Percentiles rank a stretch among this genome's conserved stretches.
Evolutionary conservation across 2,329 filamentous ascomycete species (phyloP).

Genomic region (Madurella mycetomatis): DNA sequence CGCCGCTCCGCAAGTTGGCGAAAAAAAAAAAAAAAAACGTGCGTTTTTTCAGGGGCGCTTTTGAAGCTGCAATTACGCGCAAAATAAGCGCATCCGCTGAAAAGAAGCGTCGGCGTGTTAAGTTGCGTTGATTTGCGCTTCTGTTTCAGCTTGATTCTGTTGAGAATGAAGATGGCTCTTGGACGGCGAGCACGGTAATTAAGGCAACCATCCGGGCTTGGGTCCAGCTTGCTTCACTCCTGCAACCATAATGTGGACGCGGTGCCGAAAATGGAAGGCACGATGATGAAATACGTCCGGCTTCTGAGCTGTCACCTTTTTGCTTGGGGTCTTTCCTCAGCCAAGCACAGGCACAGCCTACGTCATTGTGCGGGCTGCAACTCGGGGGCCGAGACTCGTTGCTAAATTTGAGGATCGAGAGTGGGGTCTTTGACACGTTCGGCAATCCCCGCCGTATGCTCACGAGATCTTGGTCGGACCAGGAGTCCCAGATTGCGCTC

Average conservation of each 20-base stretch:
- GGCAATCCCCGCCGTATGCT: no score
- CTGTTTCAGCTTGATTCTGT: no score
- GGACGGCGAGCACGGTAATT: no score
- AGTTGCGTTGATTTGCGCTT: no score
- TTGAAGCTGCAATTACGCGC: neutral
- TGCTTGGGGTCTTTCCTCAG: neutral
- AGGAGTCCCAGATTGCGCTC: no score
- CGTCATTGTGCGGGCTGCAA: neutral
- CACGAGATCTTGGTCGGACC: no score
- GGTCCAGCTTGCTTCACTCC: neutral
- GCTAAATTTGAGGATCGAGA: conserved; percentile 1
- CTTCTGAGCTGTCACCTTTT: neutral
- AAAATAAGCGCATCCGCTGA: no score
- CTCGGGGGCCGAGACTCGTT: neutral
- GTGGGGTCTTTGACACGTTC: no score
- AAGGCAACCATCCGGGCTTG: no score
- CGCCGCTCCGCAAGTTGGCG: neutral
- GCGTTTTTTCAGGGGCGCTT: neutral
- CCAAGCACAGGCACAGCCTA: neutral
- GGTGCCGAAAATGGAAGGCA: conserved; percentile 4
- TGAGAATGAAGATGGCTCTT: no score
- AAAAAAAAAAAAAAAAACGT: no score
- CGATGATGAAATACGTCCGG: conserved; percentile 13
- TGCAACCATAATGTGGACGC: neutral
- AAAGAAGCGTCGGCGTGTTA: no score